Base-by-base conservation (phyloP, 2,329 filamentous ascomycete genomes). In the Cercospora sp. region DNA sequence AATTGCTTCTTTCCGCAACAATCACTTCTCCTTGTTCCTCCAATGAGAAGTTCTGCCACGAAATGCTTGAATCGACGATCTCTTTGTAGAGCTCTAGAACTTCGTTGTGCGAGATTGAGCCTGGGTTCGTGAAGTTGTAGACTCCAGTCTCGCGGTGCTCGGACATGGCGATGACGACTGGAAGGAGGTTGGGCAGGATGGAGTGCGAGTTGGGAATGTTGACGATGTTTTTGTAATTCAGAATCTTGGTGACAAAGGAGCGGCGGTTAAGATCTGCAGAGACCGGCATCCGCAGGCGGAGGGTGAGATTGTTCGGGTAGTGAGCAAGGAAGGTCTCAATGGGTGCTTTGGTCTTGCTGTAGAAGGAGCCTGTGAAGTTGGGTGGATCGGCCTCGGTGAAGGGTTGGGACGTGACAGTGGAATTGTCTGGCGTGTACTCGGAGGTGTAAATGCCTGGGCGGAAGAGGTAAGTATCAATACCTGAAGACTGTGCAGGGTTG, bases 61-160 rank as follows among this genome's bases (percentile, higher is more conserved):
- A 83, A 73, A 89, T 86, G 30, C 75, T 76, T 1, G 88, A 88
- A 48, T 87, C 84, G 42, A 91, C 84, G 71, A 89, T 87, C 70
- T 90, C 83, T 73, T 84, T 85, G 80, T 90, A 90, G 51, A 91
- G 80, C 2, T 80, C 73, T 45, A 91, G 81, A 6, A 91, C 87
- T 79, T 90, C 87, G 77, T 90, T 90, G 79, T 90, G 88, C n/a
- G 87, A 89, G 76, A 91, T 90, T 70, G 87, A 86, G 12, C 88
- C 89, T 0, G 89, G 89, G 79, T 90, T 91, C 68, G 88, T 90
- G 77, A 90, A 90, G 80, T 91, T 91, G 79, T 88, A 90, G 72
- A 91, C 81, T 18, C 89, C 89, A 1, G 84, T 86, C 51, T 90
- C 88, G 48, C 81, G 80, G 78, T 89, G 83, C 77, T 89, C 86